phyloP scores from a whole-genome alignment of 441 rosid species.

The Aquilaria agallochum region DNA sequence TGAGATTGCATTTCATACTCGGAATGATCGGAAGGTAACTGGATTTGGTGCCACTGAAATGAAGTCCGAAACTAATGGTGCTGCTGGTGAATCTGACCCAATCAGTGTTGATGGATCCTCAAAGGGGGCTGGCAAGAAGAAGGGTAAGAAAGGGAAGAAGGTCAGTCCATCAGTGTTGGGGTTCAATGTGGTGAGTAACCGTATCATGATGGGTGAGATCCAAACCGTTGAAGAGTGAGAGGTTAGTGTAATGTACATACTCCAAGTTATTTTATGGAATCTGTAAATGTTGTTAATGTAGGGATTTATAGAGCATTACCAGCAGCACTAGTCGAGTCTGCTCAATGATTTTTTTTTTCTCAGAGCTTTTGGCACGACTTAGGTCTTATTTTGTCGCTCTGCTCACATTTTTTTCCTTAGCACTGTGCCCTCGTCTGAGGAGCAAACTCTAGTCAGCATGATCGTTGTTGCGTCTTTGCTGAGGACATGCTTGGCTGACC shows the following conservation, averaged over 20 bases:
- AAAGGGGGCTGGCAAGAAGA: constrained; percentile 79
- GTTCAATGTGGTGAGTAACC: constrained; percentile 91
- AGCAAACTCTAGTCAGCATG: no score
- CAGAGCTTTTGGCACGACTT: no score
- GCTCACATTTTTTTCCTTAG: no score
- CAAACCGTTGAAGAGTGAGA: constrained; percentile 80
- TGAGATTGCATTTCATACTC: constrained; percentile 69
- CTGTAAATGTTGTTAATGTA: constrained; percentile 29
- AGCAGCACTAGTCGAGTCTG: constrained; percentile 30
- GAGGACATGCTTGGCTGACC: no score
- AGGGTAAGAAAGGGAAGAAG: constrained; percentile 92
- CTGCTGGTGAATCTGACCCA: constrained; percentile 22
- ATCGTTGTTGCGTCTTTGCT: no score
- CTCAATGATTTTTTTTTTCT: constrained; percentile 39
- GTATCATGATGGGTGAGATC: constrained; percentile 99
- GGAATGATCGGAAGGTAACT: constrained; percentile 38
- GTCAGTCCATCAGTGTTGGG: constrained; percentile 79
- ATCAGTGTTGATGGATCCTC: constrained; percentile 39
- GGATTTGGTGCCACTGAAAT: constrained; percentile 31
- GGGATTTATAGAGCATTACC: constrained; percentile 22
- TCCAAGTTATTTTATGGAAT: constrained; percentile 10
- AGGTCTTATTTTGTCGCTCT: no score
- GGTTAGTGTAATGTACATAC: constrained; percentile 40
- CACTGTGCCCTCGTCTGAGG: no score
- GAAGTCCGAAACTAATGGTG: constrained; percentile 38